Evolutionary conservation across 2,329 filamentous ascomycete species (phyloP).

Genomic region (Colletotrichum sp.): DNA sequence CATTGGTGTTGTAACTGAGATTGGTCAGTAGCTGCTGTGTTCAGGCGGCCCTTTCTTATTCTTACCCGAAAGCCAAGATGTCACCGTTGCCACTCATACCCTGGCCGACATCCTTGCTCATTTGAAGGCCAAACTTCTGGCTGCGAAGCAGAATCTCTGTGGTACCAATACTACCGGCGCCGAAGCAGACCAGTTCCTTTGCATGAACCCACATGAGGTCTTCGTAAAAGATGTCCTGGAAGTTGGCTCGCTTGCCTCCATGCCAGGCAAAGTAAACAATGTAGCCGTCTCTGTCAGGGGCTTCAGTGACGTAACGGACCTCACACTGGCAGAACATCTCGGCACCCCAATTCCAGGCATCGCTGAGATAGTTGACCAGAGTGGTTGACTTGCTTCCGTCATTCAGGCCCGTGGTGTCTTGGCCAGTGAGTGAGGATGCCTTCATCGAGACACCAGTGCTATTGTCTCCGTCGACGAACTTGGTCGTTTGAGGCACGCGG

Average conservation of each 20-base stretch:
- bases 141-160: constrained; percentile 70
- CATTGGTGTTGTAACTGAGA: constrained; percentile 62
- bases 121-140: constrained; percentile 59
- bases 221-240: constrained; percentile 57
- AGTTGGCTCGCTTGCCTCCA: constrained; percentile 58
- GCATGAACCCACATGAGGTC: constrained; percentile 73
- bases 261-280: constrained; percentile 72
- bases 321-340: constrained; percentile 75
- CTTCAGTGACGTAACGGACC: constrained; percentile 65
- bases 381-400: constrained; percentile 72
- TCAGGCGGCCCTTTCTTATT: not conserved
- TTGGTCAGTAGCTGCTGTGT: not conserved
- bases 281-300: constrained; percentile 56
- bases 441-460: constrained; percentile 68
- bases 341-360: constrained; percentile 76
- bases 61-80: constrained; percentile 67
- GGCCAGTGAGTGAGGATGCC: constrained; percentile 63
- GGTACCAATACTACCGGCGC: constrained; percentile 68
- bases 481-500: constrained; percentile 65
- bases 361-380: constrained; percentile 69
- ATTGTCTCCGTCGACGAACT: constrained; percentile 65
- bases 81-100: constrained; percentile 72
- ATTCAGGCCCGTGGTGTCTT: constrained; percentile 69
- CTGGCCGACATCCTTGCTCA: constrained; percentile 62
- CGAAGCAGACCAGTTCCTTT: constrained; percentile 70